These are phyloP conservation scores for Ophiocordyceps sinensis DNA, from an alignment of 2,329 filamentous ascomycete species.

Conservation along the genomic window DNA sequence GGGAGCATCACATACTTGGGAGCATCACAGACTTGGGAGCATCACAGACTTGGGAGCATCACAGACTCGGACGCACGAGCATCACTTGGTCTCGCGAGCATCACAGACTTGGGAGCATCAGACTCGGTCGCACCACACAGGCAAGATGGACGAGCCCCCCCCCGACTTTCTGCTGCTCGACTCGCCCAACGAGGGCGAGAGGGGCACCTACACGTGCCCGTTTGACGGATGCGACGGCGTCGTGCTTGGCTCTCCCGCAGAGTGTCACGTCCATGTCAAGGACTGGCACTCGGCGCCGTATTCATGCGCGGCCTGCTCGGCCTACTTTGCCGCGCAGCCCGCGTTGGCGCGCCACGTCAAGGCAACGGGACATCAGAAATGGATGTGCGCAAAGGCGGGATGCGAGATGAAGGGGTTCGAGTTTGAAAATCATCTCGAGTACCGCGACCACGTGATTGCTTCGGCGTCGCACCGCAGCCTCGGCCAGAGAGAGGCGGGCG, in stretches of 20 bases:
- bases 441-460: not conserved
- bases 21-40: no score
- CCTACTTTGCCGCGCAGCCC: not conserved
- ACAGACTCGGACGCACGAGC: no score
- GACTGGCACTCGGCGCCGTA: slow-evolving; percentile 1
- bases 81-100: no score
- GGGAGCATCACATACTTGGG: no score
- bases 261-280: not conserved
- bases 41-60: no score
- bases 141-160: no score
- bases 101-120: no score
- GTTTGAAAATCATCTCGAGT: not conserved
- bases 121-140: no score
- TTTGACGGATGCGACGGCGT: not conserved
- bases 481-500: not conserved
- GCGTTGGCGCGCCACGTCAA: not conserved
- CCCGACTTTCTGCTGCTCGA: not conserved
- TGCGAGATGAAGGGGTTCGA: not conserved
- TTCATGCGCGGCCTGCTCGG: not conserved
- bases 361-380: not conserved
- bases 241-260: not conserved
- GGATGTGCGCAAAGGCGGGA: not conserved
- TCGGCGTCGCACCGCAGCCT: not conserved
- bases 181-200: slow-evolving; percentile 1
- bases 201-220: not conserved